Evolutionary conservation across 179 eudicot genomes (phyloP).

Genomic region (Silene vulgaris): DNA sequence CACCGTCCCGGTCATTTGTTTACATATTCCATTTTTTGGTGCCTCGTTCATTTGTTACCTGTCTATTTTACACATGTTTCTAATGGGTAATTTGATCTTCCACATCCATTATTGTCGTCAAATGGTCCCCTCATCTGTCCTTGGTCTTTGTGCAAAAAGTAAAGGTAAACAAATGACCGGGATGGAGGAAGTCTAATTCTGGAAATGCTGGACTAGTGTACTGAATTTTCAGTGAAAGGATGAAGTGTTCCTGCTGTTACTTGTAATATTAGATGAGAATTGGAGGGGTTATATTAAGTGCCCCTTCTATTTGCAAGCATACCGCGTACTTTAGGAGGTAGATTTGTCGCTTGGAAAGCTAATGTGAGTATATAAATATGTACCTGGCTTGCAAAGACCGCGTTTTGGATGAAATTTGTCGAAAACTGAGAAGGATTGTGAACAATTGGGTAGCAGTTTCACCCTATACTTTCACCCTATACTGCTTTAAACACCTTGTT

Average conservation of each 20-base stretch:
- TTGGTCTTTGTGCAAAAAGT: too few relatives aligned
- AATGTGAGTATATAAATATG: not conserved
- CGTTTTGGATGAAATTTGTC: not conserved
- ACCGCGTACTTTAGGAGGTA: not conserved
- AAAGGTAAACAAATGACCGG: too few relatives aligned
- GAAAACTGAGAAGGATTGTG: not conserved
- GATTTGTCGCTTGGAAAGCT: not conserved
- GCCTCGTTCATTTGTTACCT: too few relatives aligned
- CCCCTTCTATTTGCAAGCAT: not conserved
- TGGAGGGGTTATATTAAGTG: not conserved
- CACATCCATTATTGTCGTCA: too few relatives aligned
- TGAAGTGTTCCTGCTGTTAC: not conserved
- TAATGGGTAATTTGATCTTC: too few relatives aligned
- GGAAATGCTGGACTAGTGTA: not conserved
- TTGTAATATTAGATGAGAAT: not conserved
- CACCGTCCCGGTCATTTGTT: too few relatives aligned
- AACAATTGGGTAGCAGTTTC: not conserved
- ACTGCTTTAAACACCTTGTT: not conserved
- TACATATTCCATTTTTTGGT: too few relatives aligned
- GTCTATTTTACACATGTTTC: too few relatives aligned
- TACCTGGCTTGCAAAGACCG: not conserved
- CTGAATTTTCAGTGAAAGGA: not conserved
- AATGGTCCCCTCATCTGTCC: too few relatives aligned
- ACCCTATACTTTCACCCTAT: not conserved
- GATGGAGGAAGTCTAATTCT: not conserved